These are phyloP conservation scores for Tubosaeta brunneosetosa DNA, from an alignment of 768 basidiomycete genomes.

Conservation along the genomic window DNA sequence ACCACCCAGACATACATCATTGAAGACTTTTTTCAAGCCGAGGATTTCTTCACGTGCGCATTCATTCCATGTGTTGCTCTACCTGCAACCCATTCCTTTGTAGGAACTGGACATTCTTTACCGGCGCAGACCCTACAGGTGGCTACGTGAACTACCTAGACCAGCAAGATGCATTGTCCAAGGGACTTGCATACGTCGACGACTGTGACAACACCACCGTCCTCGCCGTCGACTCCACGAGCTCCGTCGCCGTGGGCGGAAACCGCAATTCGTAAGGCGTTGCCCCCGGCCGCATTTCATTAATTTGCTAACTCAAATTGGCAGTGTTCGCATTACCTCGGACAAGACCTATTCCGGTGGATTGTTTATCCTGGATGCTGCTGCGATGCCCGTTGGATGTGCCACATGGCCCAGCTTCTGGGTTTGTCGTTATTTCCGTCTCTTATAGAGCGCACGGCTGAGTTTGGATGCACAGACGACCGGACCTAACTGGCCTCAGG, in stretches of 20 bases:
- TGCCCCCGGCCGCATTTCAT: background rate
- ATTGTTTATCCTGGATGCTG: conserved; percentile 71
- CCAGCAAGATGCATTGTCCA: conserved; percentile 41
- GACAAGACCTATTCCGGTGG: conserved; percentile 61
- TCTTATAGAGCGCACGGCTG: background rate
- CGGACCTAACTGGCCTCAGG: conserved; percentile 49
- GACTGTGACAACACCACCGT: conserved; percentile 48
- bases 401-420: conserved; percentile 59
- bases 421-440: conserved; percentile 25
- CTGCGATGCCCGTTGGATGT: conserved; percentile 67
- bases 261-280: conserved; percentile 49
- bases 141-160: conserved; percentile 62
- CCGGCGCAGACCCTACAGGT: conserved; percentile 59
- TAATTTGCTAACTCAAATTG: background rate
- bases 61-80: background rate
- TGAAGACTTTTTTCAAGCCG: conserved; percentile 41
- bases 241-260: conserved; percentile 43
- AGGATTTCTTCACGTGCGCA: conserved; percentile 58
- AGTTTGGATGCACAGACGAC: conserved; percentile 28
- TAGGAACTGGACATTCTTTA: conserved; percentile 69
- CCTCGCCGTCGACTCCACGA: conserved; percentile 59
- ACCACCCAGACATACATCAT: conserved; percentile 32
- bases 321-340: conserved; percentile 63
- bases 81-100: conserved; percentile 3
- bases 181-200: conserved; percentile 60